Base-by-base conservation (phyloP, 495 filamentous ascomycete genomes). In the Podospora sp. region DNA sequence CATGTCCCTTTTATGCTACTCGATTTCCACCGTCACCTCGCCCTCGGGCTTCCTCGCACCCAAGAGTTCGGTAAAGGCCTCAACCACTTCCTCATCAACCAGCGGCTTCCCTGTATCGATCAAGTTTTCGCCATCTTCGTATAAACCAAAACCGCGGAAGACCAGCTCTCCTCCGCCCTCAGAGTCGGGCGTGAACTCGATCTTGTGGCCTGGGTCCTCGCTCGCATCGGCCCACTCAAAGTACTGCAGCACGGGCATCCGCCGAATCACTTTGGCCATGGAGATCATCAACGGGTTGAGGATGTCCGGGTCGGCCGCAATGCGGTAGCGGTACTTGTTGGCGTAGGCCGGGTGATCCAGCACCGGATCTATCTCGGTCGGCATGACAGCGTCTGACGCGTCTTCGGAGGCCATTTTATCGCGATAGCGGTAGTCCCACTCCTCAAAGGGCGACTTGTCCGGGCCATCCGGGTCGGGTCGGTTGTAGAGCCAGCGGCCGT, bases 321-420 rank as follows among this genome's bases (percentile, higher is more conserved):
- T 55, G 62, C 62, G 62, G 62, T 55, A 64, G 49, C 62, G 51
- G 29, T 64, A 27, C 62, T 40, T 64, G 27, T 35, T 55, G 50
- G 62, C 40, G 29, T 64, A 64, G 26, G 62, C 62, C 18, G 62
- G 51, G 51, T 64, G 8, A 25, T 64, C 62, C 1, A 64, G 20
- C 50, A 55, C 62, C 16, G 62, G 62, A 18, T 64, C 62, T 6
- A 49, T 25, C 20, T 64, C 51, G 9, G 20, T n/a, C 7, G 52
- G 52, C 14, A 22, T 11, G 6, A 24, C n/a, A 8, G 2, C 25
- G 9, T 22, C 52, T 33, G 29, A 33, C 2, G 20, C 7, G 1
- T 22, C 52, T 11, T 55, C 20, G 21, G 20, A 24, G 2, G 20
- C 52, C 6, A 24, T 1, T 22, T 2, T n/a, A 26, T 55, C 52